Evolutionary conservation across 257 asterid genomes (phyloP).

Genomic region (Fraxinus cuspidata): DNA sequence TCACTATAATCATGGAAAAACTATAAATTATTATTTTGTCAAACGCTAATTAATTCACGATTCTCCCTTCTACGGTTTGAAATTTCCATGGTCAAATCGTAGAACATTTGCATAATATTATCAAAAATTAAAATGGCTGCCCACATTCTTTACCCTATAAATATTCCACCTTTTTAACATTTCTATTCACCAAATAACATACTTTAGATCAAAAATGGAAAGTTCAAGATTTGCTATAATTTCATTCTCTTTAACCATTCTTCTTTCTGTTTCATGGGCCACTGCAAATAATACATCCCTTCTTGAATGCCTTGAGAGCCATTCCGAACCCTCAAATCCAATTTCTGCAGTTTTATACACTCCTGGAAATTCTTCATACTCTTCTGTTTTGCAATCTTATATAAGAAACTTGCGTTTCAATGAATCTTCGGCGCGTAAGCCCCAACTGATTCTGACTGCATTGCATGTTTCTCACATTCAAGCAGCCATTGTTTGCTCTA

Average conservation of each 20-base stretch:
- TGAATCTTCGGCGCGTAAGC: slow-evolving; percentile 36
- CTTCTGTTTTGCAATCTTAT: slow-evolving; percentile 31
- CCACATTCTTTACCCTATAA: not conserved
- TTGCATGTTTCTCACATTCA: slow-evolving; percentile 36
- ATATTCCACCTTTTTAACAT: not conserved
- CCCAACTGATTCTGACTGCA: slow-evolving; percentile 43
- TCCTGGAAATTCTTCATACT: slow-evolving; percentile 30
- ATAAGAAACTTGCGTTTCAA: slow-evolving; percentile 43
- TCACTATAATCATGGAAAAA: not conserved
- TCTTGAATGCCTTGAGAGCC: slow-evolving; percentile 17
- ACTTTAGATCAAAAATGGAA: not conserved
- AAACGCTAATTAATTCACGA: not conserved
- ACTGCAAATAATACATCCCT: not conserved
- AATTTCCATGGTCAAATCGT: not conserved
- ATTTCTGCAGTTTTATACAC: slow-evolving; percentile 27
- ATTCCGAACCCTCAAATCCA: slow-evolving; percentile 24
- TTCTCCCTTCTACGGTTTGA: not conserved
- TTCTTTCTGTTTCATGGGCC: not conserved
- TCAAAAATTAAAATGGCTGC: not conserved
- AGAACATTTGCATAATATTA: not conserved
- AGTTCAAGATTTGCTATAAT: not conserved
- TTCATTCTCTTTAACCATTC: slow-evolving; percentile 2
- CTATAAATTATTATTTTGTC: not conserved
- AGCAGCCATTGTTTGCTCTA: slow-evolving; percentile 37
- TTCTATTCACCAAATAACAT: not conserved